A percentile compares a stretch with the other conserved stretches of the same genome.
Evolutionary conservation across 345 rosid species (phyloP).

Genomic region (Theobroma cacao): DNA sequence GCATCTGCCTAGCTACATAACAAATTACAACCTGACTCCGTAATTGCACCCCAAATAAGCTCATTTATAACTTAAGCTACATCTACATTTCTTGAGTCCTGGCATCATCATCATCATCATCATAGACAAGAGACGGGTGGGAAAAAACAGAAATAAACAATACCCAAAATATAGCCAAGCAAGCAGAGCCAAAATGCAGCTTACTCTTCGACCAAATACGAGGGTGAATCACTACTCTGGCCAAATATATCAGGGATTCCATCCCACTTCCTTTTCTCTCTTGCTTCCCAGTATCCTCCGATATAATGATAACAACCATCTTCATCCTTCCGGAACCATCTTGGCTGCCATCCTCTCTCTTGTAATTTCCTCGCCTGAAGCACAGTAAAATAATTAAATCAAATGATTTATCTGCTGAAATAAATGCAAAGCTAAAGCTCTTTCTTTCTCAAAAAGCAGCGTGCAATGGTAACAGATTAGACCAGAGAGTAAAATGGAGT

Average conservation of each 20-base stretch:
- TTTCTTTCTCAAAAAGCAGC: no score
- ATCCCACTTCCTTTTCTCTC: slow-evolving; percentile 69
- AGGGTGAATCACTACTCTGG: slow-evolving; percentile 44
- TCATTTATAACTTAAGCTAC: slow-evolving; percentile 13
- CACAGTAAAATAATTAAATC: background rate
- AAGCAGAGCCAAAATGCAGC: slow-evolving; percentile 2
- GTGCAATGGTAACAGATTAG: no score
- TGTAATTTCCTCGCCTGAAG: slow-evolving; percentile 91
- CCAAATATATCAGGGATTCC: slow-evolving; percentile 75
- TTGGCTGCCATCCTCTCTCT: slow-evolving; percentile 98
- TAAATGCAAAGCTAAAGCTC: background rate
- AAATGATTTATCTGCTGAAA: background rate
- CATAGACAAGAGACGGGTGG: background rate
- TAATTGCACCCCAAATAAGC: slow-evolving; percentile 5
- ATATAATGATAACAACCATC: slow-evolving; percentile 79
- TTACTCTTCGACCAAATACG: slow-evolving; percentile 32
- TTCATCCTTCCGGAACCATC: slow-evolving; percentile 85
- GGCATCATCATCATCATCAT: background rate
- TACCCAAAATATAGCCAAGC: background rate
- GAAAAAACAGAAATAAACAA: background rate
- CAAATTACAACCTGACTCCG: background rate
- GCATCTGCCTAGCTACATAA: slow-evolving; percentile 6
- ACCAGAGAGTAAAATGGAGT: background rate
- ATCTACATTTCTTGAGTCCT: background rate
- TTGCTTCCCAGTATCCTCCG: slow-evolving; percentile 96